Evolutionary conservation across 441 rosid species (phyloP), one percentile per base, ranked within the genome.

Genomic region (Pelargonium fulgidum): DNA sequence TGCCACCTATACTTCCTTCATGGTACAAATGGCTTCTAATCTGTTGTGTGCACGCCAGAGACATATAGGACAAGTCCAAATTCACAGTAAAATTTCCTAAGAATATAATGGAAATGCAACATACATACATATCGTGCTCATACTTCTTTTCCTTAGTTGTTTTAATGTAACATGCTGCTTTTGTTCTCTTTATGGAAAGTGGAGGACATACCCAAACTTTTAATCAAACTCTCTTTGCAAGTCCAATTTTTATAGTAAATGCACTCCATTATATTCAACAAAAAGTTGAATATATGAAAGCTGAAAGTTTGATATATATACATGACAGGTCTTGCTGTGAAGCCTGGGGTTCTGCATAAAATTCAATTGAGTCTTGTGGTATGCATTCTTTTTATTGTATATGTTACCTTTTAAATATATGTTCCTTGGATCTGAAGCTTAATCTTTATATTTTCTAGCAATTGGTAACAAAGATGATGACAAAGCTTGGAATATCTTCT

Each of bases 321-420:
- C 68, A 8, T 82, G 64, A 62, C 86, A 90, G 96, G 98, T 47
- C 80, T 92, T 33, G 95, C 96, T 42, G 81, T 91, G 81, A 93
- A 89, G 82, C 96, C 98, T 65, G 83, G 92, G 59, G 88, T 84
- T 68, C 45, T 89, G 79, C 81, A 80, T 65, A 87, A 87, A 81
- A 68, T 87, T 20, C 97, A 91, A 75, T 76, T 83, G 62, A 72
- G 73, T 77, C 52, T 79, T 70, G 36, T 84, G 65, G 98, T 89
- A 81, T 70, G 87, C 70, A 62, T 72, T 4, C 17, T 29, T 64
- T 42, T 11, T 68, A 29, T 65, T 56, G 29, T 26, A 11, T 50
- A 36, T 75, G 44, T 24, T 65, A 68, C 10, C 16, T 68, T 33
- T 47, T 56, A 24, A 17, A 56, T 52, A 47, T 76, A 41, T 54